Evolutionary conservation across 1,284 basidiomycete genomes (phyloP).

Genomic region (Exobasidium rhododendri): DNA sequence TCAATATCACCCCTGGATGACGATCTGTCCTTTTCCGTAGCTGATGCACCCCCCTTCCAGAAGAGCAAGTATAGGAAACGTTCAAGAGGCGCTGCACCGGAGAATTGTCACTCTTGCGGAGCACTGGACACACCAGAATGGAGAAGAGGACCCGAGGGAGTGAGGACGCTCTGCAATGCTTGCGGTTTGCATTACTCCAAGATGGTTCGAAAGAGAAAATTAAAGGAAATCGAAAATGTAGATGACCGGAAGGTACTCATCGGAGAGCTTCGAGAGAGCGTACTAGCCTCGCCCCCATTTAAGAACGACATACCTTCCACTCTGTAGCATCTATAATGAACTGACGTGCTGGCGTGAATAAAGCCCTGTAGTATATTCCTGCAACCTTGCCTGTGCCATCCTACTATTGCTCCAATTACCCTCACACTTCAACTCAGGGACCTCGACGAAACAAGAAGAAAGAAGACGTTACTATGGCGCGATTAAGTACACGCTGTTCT

Average conservation of each 20-base stretch:
- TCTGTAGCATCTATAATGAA: no score
- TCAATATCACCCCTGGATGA: no score
- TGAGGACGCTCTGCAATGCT: conserved; percentile 52
- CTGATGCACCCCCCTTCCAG: not conserved
- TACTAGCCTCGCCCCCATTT: conserved; percentile 15
- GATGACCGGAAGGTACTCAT: conserved; percentile 24
- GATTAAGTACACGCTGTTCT: not conserved
- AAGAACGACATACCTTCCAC: no score
- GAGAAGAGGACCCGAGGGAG: conserved; percentile 50
- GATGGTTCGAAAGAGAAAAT: conserved; percentile 35
- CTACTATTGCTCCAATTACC: no score
- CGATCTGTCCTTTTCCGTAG: no score
- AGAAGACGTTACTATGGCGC: no score
- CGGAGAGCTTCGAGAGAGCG: conserved; percentile 43
- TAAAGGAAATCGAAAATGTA: conserved; percentile 30
- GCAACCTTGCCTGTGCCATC: no score
- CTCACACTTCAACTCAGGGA: no score
- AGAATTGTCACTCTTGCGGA: conserved; percentile 44
- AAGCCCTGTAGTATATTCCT: no score
- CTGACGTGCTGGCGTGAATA: no score
- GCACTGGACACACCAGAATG: conserved; percentile 50
- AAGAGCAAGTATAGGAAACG: conserved; percentile 47
- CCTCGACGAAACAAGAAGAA: no score
- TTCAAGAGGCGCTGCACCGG: conserved; percentile 49
- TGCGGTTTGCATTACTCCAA: conserved; percentile 44